Evolutionary conservation across 768 basidiomycete species (phyloP), one percentile per base, ranked within the genome.

Genomic region (Russula lepida): DNA sequence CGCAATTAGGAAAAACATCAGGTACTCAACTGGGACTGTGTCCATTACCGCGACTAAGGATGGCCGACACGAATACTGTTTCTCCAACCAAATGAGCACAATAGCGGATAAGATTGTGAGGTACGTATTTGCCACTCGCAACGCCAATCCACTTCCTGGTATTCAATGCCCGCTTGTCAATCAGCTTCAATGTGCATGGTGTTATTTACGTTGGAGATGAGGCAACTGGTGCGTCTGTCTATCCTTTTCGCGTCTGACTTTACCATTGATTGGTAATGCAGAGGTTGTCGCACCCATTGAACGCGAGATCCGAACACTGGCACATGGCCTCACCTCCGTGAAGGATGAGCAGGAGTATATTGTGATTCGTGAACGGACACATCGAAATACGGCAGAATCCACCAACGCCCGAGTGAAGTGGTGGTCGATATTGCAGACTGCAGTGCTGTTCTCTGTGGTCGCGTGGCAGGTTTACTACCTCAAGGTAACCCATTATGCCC

Each of bases 281-380:
- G 91, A 92, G 67, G 80, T 86, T 19, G 89, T 95, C 60, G 95
- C 95, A 11, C 97, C 97, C 7, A 92, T 99, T 54, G 97, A 99
- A 72, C 85, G 89, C 59, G 95, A 98, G 79, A 95, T 98, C 64
- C 86, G 97, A 25, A 76, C 81, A 32, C 76, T 99, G 28, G 84
- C 91, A 15, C 82, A 84, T 56, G 92, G 88, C 9, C 76, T 98
- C 52, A 81, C 88, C 58, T 76, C 89, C 11, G 94, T 99, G 66
- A 98, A 98, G 76, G 97, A 99, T 69, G 97, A 99, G 72, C 95
- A 98, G 72, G 97, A 98, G 74, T 99, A 99, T 74, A 94, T 99
- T 64, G 89, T 95, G 33, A 86, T 98, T 30, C 83, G 97, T 53
- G 97, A 99, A 74, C 81, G 82, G 62, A 86, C 86, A 44, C 97